Conservation (phyloP, 129 eudicot species). For the Silybum marianum region DNA sequence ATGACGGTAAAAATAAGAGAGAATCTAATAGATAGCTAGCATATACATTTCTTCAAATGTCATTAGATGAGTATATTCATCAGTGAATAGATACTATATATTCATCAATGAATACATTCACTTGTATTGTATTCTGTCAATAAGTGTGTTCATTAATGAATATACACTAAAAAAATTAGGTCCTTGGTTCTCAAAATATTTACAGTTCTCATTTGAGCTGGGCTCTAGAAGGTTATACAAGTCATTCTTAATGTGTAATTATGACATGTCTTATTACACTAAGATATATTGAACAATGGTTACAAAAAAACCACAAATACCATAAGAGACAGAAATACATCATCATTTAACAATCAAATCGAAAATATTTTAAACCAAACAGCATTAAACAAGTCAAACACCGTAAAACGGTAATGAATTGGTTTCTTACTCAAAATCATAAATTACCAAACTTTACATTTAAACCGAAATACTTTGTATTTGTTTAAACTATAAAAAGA, state of each 20-base stretch:
- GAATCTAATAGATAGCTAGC: not conserved
- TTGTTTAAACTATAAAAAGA: slow-evolving; percentile 3
- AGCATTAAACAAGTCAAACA: not conserved
- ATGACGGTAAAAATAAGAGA: not conserved
- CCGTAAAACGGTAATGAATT: not conserved
- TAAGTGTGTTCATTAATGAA: not conserved
- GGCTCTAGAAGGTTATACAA: not conserved
- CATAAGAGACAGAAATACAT: not conserved
- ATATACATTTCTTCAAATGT: not conserved
- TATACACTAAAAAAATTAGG: not conserved
- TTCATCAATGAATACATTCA: not conserved
- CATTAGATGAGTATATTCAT: not conserved
- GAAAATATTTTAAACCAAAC: not conserved
- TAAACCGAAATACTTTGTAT: not conserved
- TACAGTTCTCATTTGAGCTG: no score
- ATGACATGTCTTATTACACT: not conserved
- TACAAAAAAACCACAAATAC: not conserved
- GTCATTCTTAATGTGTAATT: not conserved
- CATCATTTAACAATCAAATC: not conserved
- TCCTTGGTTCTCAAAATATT: not conserved
- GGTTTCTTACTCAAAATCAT: slow-evolving; percentile 17
- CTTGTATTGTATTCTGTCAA: not conserved
- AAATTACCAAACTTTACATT: not conserved
- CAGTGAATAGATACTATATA: not conserved
- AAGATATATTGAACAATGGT: not conserved